Evolutionary conservation across 495 filamentous ascomycete species (phyloP), one percentile per base, ranked within the genome.

Genomic region (Extremus antarcticus): DNA sequence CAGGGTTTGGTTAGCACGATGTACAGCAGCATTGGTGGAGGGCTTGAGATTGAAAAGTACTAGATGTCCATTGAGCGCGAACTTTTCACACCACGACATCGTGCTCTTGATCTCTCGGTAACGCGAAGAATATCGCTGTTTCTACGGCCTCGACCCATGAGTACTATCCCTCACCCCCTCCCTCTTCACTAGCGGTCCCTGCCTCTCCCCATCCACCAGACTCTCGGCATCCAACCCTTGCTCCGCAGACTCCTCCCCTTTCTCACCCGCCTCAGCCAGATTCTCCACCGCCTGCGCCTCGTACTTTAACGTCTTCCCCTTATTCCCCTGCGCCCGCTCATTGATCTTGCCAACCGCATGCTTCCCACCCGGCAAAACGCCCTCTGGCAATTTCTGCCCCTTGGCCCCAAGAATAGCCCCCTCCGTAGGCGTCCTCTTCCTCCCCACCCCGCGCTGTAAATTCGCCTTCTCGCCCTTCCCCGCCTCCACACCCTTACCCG

Each of bases 281-380:
- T 63, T 63, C 48, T 55, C 51, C 52, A 35, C 29, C 50, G 50
- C 45, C 48, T 56, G 58, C 49, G 57, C 51, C 39, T 58, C 53
- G 38, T 50, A 19, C 56, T 52, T 55, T 54, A 56, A 41, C 16
- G 60, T 58, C 40, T 55, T 59, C 24, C 59, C 38, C 59, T 56
- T 63, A 35, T 68, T 66, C 24, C 40, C 46, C 38, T 52, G 60
- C 41, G 60, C 62, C 43, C 57, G 47, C 16, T 55, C 61, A 38
- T 61, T 43, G 25, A 55, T 57, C 50, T 56, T 63, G 21, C 58
- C 55, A 11, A 55, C 51, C 45, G 24, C 54, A 40, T 61, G 56
- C 56, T 62, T 56, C 17, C 66, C 53, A 35, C 51, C 53, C 21
- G 65, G 66, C 17, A 68, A 45, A 51, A 61, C 53, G 17, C 54